Base-by-base conservation (phyloP, 2,329 filamentous ascomycete species). In the Lachnellula arida region DNA sequence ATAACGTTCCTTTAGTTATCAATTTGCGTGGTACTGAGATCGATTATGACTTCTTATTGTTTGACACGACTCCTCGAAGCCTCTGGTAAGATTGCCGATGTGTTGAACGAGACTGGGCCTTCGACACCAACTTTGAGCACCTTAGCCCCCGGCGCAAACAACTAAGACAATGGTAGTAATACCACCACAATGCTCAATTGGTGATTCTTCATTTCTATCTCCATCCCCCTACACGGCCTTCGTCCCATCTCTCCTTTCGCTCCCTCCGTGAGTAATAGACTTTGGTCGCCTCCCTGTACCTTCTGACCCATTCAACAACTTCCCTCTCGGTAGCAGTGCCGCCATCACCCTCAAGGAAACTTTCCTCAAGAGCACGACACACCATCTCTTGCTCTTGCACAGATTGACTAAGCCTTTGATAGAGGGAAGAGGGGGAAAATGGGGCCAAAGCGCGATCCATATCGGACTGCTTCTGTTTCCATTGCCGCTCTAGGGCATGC, bases 151-250 rank as follows among this genome's bases (percentile, higher is more conserved):
- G 28, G 28, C 28, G 28, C 8, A 32, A 8, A 11, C 28, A 32
- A 28, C 7, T 1, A 28, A 12, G 28, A 32, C 28, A 32, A 17
- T 40, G 37, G 17, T 9, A 12, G 8, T 39, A 12, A 12, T 14
- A 12, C 35, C 15, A n/a, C 35, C 35, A 9, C 37, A 40, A 17
- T 40, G 5, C 37, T 17, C 37, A 17, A 40, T 40, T 17, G 17
- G 50, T 5, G 6, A 42, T 42, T 32, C 34, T 42, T 25, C 25
- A 53, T 9, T 23, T 15, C 84, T 76, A 93, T 67, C 93, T 82
- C 94, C 94, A 97, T 0, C 94, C 94, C 11, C 93, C 93, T 35
- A 97, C 93, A 63, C 93, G 80, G 23, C 93, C 91, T 73, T 97
- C 93, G 70, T 97, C 94, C 94, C 94, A 97, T 65, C 94, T 81